phyloP scores from a whole-genome alignment of 768 basidiomycete genomes.

The Boletellus ananas region DNA sequence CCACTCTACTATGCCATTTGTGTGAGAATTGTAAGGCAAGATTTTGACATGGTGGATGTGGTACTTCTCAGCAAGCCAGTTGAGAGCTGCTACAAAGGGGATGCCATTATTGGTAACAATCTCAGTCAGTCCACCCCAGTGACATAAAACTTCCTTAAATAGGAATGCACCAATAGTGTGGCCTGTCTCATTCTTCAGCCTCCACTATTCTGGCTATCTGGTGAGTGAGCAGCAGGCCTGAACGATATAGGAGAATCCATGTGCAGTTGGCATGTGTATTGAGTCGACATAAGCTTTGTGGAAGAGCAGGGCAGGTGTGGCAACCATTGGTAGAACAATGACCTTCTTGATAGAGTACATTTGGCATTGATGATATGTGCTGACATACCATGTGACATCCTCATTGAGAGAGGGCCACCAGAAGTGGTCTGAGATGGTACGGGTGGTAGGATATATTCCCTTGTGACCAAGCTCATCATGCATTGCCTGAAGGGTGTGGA shows the following conservation, averaged over 20 bases:
- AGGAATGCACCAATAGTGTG: slow-evolving; percentile 29
- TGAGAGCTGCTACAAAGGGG: slow-evolving; percentile 24
- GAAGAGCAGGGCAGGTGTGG: not conserved
- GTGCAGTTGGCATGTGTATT: slow-evolving; percentile 37
- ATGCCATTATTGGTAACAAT: slow-evolving; percentile 45
- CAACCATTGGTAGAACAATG: slow-evolving; percentile 15
- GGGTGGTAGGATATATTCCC: not conserved
- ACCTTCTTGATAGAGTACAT: slow-evolving; percentile 18
- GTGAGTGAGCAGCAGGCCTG: slow-evolving; percentile 36
- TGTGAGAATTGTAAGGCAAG: slow-evolving; percentile 39
- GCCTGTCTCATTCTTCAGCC: slow-evolving; percentile 28
- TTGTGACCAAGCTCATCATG: slow-evolving; percentile 7
- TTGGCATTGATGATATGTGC: slow-evolving; percentile 40
- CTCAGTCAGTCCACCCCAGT: slow-evolving; percentile 4
- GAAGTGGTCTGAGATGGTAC: slow-evolving; percentile 15
- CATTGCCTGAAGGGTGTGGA: not conserved
- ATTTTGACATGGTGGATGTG: slow-evolving; percentile 39
- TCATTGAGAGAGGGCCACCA: slow-evolving; percentile 30
- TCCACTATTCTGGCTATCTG: slow-evolving; percentile 30
- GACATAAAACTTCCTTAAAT: slow-evolving; percentile 29
- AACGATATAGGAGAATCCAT: slow-evolving; percentile 33
- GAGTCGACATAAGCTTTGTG: slow-evolving; percentile 37
- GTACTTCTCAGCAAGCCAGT: slow-evolving; percentile 25
- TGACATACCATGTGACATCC: slow-evolving; percentile 31
- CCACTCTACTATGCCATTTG: slow-evolving; percentile 37